Evolutionary conservation across 164 flowering plant genomes (phyloP), one percentile per base, ranked within the genome.

Genomic region (Echeveria elegans): DNA sequence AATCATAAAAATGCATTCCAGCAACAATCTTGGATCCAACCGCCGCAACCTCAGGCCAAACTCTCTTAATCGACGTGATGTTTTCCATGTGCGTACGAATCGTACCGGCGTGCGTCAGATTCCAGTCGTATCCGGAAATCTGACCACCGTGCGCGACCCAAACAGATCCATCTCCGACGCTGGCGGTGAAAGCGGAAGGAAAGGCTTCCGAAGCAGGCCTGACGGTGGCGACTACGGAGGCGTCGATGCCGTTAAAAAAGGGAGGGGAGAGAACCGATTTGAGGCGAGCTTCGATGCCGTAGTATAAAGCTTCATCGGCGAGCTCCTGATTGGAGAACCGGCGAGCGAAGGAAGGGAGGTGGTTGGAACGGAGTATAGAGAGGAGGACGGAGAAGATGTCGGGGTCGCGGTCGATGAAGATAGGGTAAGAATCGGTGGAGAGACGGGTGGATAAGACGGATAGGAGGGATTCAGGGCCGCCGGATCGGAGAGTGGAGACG

Each of bases 361-460:
- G 89, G 53, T 70, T 69, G 63, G 93, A 72, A 1, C 98, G 95
- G 81, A 94, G 95, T 60, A 91, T 82, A 52, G 91, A 84, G 72
- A 94, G 90, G 69, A 94, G 82, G 73, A 83, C 78, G 72, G 96
- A 85, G 82, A 94, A 94, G 69, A 88, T 77, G n/a, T 89, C 91
- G 5, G 98, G 96, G 70, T 94, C 98, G 30, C 96, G 89, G 80
- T 94, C 98, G 15, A 94, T 91, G 83, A 94, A 94, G 62, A 85
- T 68, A 4, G 94, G 88, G 69, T 74, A 23, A 16, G 66, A 32
- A 37, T 75, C 76, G 38, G 73, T 29, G 62, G 15, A 0, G 11
- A 71, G 60, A 2, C 83, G 80, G 71, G 72, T 64, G 5, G 91
- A 80, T 36, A 91, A 84, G 43, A 79, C 85, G 66, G 81, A 71